Base-by-base conservation (phyloP, 495 filamentous ascomycete species). In the Aspergillus heteromorphus region DNA sequence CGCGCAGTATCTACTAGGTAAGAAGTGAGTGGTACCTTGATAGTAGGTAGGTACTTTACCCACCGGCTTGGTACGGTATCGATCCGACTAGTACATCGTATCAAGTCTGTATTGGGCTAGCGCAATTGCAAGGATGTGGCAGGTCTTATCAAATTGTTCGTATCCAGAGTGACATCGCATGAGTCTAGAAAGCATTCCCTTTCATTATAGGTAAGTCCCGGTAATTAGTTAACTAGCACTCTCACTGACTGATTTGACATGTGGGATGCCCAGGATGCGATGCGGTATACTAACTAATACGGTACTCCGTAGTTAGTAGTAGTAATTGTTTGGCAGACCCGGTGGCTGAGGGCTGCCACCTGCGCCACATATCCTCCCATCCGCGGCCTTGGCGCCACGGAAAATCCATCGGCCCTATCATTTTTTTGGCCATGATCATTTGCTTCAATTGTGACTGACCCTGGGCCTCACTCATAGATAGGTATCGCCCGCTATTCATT, bases 281-380 rank as follows among this genome's bases (percentile, higher is more conserved):
- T n/a, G n/a, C n/a, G n/a, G n/a, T n/a, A n/a, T n/a, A n/a, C n/a
- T n/a, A n/a, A n/a, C n/a, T n/a, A 27, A 41, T 29, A 30, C n/a
- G 29, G 42, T 30, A 48, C 40, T 40, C 34, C 49, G 48, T 23
- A 14, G 48, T 48, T 34, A 30, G n/a, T n/a, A n/a, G n/a, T n/a
- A n/a, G n/a, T n/a, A n/a, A 23, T 19, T 18, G 42, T 41, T 48
- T 53, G 49, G 49, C 55, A 42, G 11, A 20, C 48, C 42, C 36
- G 49, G 55, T 57, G 55, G 55, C 55, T 57, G 29, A 21, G 16
- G 11, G 14, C 23, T 21, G 29, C n/a, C 6, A n/a, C 21, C 55
- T 62, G 53, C 55, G 60, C 60, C 60, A 62, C 60, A 42, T n/a
- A n/a, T n/a, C n/a, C 36, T n/a, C 48, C 36, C 54, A 36, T 36